These are phyloP conservation scores for Halenospora varia DNA, from an alignment of 495 filamentous ascomycete genomes.

Conservation along the genomic window DNA sequence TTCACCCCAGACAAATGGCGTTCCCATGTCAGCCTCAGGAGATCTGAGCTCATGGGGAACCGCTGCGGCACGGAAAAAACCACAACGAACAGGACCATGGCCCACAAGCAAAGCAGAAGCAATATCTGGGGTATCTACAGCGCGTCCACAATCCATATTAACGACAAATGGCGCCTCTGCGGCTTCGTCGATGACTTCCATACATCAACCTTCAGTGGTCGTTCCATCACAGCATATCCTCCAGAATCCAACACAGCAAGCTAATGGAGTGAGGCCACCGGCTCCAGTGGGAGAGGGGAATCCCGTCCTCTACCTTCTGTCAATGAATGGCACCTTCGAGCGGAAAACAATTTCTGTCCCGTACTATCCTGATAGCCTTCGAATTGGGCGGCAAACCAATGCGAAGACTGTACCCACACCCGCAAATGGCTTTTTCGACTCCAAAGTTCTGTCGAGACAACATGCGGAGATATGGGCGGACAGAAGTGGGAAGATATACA, in stretches of 20 bases:
- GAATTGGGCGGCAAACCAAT: conserved; percentile 96
- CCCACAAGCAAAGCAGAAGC: conserved; percentile 60
- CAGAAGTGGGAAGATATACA: conserved; percentile 83
- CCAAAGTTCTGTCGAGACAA: conserved; percentile 92
- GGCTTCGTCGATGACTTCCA: conserved; percentile 62
- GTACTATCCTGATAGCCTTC: conserved; percentile 79
- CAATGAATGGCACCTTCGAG: conserved; percentile 93
- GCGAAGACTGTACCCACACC: conserved; percentile 88
- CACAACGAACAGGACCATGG: conserved; percentile 58
- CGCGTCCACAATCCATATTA: conserved; percentile 57
- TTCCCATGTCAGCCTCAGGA: conserved; percentile 36
- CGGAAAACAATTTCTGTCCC: conserved; percentile 92
- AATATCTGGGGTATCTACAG: conserved; percentile 57
- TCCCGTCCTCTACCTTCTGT: conserved; percentile 75
- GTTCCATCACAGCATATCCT: conserved; percentile 69
- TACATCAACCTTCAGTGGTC: conserved; percentile 71
- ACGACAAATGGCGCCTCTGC: conserved; percentile 56
- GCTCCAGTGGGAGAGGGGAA: conserved; percentile 49
- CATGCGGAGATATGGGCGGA: conserved; percentile 98
- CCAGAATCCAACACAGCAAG: conserved; percentile 44
- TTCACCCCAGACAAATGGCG: conserved; percentile 30
- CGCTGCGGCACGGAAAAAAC: conserved; percentile 62
- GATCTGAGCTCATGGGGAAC: conserved; percentile 42
- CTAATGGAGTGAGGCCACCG: conserved; percentile 62
- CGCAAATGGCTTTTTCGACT: conserved; percentile 93